A percentile compares a stretch with the other conserved stretches of the same genome.
Conservation (phyloP, 225 moss, liverwort and hornwort species). For the Thuidium tamariscinum region DNA sequence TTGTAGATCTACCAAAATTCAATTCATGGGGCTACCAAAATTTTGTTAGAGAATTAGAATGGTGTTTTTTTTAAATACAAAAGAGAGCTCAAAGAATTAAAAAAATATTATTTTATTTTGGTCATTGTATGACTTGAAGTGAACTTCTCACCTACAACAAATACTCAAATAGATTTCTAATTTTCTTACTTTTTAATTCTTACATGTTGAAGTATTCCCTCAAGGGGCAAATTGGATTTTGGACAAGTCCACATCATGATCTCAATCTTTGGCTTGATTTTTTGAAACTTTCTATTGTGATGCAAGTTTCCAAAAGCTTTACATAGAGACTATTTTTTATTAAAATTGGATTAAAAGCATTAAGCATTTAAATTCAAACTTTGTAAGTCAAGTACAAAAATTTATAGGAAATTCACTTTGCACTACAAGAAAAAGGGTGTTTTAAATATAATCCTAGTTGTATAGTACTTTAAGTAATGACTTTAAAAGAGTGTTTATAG, state of each 20-base stretch:
- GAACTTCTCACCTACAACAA: background rate
- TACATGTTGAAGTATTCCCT: background rate
- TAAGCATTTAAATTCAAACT: background rate
- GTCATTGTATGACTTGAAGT: background rate
- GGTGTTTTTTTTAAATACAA: rapidly evolving
- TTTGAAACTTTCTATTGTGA: background rate
- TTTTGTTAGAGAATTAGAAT: background rate
- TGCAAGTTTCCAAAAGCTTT: background rate
- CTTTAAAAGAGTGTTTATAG: too few species aligned
- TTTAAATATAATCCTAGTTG: too few species aligned
- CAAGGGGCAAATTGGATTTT: rapidly evolving
- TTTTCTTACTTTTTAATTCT: background rate
- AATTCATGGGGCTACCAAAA: too few species aligned
- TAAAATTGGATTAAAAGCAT: background rate
- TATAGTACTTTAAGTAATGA: too few species aligned
- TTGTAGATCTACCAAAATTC: too few species aligned
- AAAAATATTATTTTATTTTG: background rate
- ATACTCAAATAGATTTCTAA: background rate
- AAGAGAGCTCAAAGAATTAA: too few species aligned
- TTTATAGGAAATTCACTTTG: background rate
- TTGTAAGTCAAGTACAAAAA: background rate
- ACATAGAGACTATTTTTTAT: background rate
- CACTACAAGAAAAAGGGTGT: too few species aligned
- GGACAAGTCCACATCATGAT: background rate
- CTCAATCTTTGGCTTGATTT: background rate